Evolutionary conservation across 139 green algal species (phyloP), one percentile per base, ranked within the genome.

Genomic region (Chlorella sorokiniana): DNA sequence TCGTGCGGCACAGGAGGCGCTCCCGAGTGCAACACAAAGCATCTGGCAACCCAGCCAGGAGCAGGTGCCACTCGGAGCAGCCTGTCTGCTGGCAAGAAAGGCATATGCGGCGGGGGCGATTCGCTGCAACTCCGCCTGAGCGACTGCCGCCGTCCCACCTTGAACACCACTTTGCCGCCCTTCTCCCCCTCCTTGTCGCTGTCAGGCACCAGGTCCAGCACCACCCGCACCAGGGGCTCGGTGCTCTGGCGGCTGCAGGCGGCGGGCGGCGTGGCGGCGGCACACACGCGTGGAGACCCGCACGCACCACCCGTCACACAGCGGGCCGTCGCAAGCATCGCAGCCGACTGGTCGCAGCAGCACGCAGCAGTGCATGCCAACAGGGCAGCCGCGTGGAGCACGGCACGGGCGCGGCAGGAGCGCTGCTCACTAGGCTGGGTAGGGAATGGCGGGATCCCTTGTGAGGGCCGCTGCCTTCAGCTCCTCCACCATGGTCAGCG

Each of bases 401-500:
- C 48, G 14, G 16, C 16, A 16, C 48, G 48, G 48, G 48, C 48
- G 56, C 56, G 10, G 56, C 18, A 29, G n/a, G 18, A 29, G 56
- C 56, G 22, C 14, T 11, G 38, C 73, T 79, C 54, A 79, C 73
- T 41, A 37, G 7, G 27, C 27, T 8, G 73, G 73, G 73, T 79
- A 79, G 27, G 25, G 2, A 35, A 54, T 27, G 25, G 37, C 73
- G 2, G 73, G 73, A 37, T 79, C 52, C 37, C 33, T 29, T 29
- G 23, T n/a, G 4, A 52, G 51, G 1, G 54, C 1, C 16, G 73
- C 73, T 25, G 1, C 38, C 73, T 79, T 79, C 35, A 79, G 54
- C 73, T 79, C 73, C 3, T 79, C 73, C 37, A 79, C 37, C 73
- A 79, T 69, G 9, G 29, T 74, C 10, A 29, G 20, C 25, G 77